phyloP scores from a whole-genome alignment of 495 filamentous ascomycete genomes.

The Pyrenula aspistea region DNA sequence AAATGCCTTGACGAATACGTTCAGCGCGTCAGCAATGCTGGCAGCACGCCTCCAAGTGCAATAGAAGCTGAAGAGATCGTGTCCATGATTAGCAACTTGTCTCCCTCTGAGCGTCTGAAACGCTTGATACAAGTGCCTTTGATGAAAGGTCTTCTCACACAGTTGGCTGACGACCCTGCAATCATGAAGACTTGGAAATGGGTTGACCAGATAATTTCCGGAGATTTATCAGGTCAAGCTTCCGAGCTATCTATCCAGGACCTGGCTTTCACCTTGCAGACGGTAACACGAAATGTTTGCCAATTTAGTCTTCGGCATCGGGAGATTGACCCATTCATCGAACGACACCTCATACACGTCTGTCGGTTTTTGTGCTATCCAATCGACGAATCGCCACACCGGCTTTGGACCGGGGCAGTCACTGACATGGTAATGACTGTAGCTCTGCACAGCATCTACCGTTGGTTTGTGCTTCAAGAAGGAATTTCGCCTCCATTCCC shows the following conservation, averaged over 20 bases:
- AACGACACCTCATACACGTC: not conserved
- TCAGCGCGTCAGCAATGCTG: not conserved
- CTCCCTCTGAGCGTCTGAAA: not conserved
- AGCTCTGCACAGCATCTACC: not conserved
- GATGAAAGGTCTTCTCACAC: not conserved
- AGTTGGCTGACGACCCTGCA: not conserved
- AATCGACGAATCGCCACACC: not conserved
- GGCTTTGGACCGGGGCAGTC: not conserved
- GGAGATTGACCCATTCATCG: not conserved
- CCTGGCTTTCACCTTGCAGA: not conserved
- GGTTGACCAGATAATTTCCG: not conserved
- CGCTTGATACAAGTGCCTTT: not conserved
- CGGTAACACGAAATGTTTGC: not conserved
- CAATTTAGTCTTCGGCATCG: not conserved
- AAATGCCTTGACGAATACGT: not conserved
- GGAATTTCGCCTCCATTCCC: not conserved
- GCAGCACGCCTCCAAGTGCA: not conserved
- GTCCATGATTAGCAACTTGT: not conserved
- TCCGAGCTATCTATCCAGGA: not conserved
- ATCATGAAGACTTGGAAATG: not conserved
- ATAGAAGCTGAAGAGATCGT: not conserved
- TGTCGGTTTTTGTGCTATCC: not conserved
- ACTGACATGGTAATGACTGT: too few relatives aligned
- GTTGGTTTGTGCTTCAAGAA: not conserved
- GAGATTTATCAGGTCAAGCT: not conserved